Percentiles rank a stretch among this genome's conserved stretches.
Evolutionary conservation across 2,329 filamentous ascomycete species (phyloP).

Genomic region (Berkeleyomyces rouxiae): DNA sequence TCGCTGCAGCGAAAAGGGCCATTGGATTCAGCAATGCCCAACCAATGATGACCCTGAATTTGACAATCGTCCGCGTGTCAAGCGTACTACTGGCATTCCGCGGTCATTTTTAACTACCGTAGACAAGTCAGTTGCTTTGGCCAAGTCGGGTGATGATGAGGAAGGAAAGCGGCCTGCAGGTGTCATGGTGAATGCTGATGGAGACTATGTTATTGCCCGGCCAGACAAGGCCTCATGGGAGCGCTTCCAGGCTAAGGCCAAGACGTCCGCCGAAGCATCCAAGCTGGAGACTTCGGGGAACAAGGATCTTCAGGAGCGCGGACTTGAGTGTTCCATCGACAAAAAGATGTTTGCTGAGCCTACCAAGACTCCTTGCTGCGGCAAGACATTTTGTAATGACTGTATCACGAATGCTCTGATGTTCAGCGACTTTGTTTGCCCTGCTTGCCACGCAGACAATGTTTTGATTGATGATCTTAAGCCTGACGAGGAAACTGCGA

Average conservation of each 20-base stretch:
- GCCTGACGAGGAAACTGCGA: conserved; percentile 59
- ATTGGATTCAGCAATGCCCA: conserved; percentile 96
- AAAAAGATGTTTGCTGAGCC: conserved; percentile 96
- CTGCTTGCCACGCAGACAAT: conserved; percentile 76
- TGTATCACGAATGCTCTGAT: conserved; percentile 99
- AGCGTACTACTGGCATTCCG: conserved; percentile 92
- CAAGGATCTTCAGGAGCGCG: conserved; percentile 75
- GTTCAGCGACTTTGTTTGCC: conserved; percentile 94
- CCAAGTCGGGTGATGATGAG: conserved; percentile 59
- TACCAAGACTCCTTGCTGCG: conserved; percentile 97
- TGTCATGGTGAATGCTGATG: conserved; percentile 94
- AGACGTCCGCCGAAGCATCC: conserved; percentile 67
- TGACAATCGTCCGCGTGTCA: conserved; percentile 82
- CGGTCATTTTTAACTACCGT: conserved; percentile 90
- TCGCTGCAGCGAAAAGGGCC: conserved; percentile 91
- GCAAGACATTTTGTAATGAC: conserved; percentile 96
- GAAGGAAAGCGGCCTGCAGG: conserved; percentile 67
- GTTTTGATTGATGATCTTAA: conserved; percentile 85
- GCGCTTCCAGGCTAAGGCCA: conserved; percentile 86
- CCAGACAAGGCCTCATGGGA: conserved; percentile 95
- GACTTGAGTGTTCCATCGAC: conserved; percentile 88
- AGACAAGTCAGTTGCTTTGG: conserved; percentile 67
- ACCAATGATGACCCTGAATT: conserved; percentile 98
- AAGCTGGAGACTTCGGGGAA: conserved; percentile 61
- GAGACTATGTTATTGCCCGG: conserved; percentile 91